Base-by-base conservation (phyloP, 345 rosid genomes). In the Citrus sinensis region DNA sequence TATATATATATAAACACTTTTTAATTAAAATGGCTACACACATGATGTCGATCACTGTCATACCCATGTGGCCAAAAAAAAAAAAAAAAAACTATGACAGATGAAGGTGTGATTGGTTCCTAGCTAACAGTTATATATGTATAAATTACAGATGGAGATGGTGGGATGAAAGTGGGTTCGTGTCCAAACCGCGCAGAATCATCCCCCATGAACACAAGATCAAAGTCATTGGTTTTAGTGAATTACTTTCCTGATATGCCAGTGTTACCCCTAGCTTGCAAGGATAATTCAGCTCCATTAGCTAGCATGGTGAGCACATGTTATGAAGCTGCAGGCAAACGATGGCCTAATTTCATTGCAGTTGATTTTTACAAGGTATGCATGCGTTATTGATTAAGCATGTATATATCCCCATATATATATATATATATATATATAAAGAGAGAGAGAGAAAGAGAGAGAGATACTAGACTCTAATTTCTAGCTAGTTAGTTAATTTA, bases 311-410 rank as follows among this genome's bases (percentile, higher is more conserved):
- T 86, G 49, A 85, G 73, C 59, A 86, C 90, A 10, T 96, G 97
- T 80, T 78, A 86, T 61, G 80, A 35, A 71, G 93, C 90, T 39
- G 80, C 97, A 4, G 97, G 92, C 19, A 86, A 92, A 35, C 88
- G 97, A 9, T 94, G 99, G 99, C 91, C 99, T 64, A 94, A 94
- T 87, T 94, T 91, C 98, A 88, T 96, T 19, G 91, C 99, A 3
- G 97, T 91, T 17, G 98, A 96, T 78, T 92, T 87, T 80, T 92
- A 96, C 88, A 87, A 88, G 95, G 99, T 96, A 87, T 46, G 51
- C 51, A 46, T 13, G 51, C 51, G 17, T 46, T 46, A 54, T 17
- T 16, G 7, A 17, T 54, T 4, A 17, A 4, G 22, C 56, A 17
- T 11, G 51, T 11, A 2, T 46, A 11, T 13, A 2, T 46, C 2